phyloP scores from a whole-genome alignment of 768 basidiomycete species.

The Pulveroboletus sp. region DNA sequence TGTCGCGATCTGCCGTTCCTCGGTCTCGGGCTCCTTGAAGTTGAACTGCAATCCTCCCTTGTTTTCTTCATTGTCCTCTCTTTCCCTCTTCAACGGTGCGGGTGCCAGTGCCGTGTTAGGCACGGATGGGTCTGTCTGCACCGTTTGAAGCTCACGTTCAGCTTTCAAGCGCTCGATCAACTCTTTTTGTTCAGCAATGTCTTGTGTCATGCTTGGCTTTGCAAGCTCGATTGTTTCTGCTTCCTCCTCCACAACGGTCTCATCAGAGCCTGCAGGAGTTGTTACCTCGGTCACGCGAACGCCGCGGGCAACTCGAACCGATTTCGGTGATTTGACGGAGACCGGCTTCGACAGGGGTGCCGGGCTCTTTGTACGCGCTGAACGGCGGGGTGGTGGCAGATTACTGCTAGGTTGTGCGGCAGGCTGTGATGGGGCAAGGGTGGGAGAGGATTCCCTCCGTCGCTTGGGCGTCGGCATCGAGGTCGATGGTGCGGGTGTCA shows the following conservation, averaged over 20 bases:
- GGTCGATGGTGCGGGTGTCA: constrained; percentile 34
- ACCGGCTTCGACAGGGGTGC: constrained; percentile 7
- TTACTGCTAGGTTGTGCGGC: constrained; percentile 15
- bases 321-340: constrained; percentile 36
- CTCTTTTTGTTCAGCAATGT: constrained; percentile 73
- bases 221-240: constrained; percentile 52
- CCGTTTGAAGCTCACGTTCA: constrained; percentile 42
- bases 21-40: constrained; percentile 64
- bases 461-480: constrained; percentile 53
- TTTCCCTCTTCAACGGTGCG: constrained; percentile 39
- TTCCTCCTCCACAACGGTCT: constrained; percentile 65
- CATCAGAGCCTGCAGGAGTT: constrained; percentile 54
- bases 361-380: constrained; percentile 41
- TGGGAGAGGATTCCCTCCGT: constrained; percentile 57
- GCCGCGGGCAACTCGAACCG: constrained; percentile 16
- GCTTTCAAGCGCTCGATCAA: constrained; percentile 70
- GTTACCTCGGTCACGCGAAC: constrained; percentile 31
- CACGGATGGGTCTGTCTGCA: constrained; percentile 18
- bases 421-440: constrained; percentile 16
- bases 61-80: constrained; percentile 41
- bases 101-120: constrained; percentile 16
- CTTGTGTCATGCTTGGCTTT: constrained; percentile 59
- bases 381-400: constrained; percentile 41
- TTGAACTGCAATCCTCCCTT: constrained; percentile 51
- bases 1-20: constrained; percentile 51